Evolutionary conservation across 345 rosid species (phyloP).

Genomic region (Eucalyptus leucophloia): DNA sequence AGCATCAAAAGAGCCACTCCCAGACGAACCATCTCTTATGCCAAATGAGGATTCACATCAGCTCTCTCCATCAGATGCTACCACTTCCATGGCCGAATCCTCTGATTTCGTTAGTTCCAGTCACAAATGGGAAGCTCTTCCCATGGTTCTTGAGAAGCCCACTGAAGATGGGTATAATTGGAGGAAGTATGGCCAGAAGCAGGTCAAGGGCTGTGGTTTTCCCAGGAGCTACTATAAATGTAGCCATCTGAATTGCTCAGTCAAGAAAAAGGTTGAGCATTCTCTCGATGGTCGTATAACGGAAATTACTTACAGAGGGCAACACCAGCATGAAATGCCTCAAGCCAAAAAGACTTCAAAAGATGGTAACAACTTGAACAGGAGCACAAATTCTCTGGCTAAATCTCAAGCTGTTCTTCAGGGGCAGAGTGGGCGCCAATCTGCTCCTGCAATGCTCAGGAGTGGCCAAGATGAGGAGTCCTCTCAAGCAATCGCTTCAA

Average conservation of each 20-base stretch:
- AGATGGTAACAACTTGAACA: constrained; percentile 26
- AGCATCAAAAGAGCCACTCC: constrained; percentile 9
- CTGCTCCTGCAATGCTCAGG: constrained; percentile 9
- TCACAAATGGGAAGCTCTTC: constrained; percentile 32
- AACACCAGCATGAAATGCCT: constrained; percentile 84
- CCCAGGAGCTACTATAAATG: constrained; percentile 98
- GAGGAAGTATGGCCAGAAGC: constrained; percentile 97
- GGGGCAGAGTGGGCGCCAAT: not conserved
- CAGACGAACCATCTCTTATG: constrained; percentile 11
- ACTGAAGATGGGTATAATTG: constrained; percentile 92
- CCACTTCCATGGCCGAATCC: constrained; percentile 20
- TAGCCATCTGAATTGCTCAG: constrained; percentile 64
- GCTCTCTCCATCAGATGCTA: constrained; percentile 20
- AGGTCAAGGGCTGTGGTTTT: constrained; percentile 86
- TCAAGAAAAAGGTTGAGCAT: constrained; percentile 93
- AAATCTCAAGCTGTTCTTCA: constrained; percentile 18
- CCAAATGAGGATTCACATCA: constrained; percentile 28
- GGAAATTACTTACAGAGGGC: constrained; percentile 89
- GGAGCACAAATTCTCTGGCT: constrained; percentile 18
- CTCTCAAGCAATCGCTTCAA: constrained; percentile 10
- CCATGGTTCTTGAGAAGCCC: constrained; percentile 57
- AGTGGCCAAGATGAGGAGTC: constrained; percentile 21
- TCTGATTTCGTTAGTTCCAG: constrained; percentile 41
- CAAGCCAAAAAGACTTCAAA: constrained; percentile 51
- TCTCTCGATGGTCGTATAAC: constrained; percentile 79